Evolutionary conservation across 495 filamentous ascomycete species (phyloP).

Genomic region (Annulohypoxylon bovei): DNA sequence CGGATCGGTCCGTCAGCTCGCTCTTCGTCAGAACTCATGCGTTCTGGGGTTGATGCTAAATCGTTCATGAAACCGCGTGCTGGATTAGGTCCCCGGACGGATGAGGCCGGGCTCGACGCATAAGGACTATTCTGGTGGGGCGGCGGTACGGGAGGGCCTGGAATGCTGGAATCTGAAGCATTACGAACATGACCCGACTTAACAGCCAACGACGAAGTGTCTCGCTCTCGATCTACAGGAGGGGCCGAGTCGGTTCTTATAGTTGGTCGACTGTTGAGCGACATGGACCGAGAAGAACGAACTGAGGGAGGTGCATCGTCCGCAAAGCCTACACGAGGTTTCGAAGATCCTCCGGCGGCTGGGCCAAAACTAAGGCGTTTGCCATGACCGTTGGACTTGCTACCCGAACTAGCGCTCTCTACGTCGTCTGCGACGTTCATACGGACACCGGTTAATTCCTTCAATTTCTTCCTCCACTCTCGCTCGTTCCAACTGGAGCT

Average conservation of each 20-base stretch:
- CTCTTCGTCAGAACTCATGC: constrained; percentile 68
- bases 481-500: constrained; percentile 83
- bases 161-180: constrained; percentile 53
- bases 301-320: constrained; percentile 63
- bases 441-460: constrained; percentile 85
- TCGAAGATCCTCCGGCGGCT: constrained; percentile 48
- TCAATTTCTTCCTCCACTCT: constrained; percentile 90
- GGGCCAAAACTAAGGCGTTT: constrained; percentile 74
- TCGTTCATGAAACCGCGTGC: constrained; percentile 50
- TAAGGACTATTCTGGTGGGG: constrained; percentile 35
- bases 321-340: constrained; percentile 69
- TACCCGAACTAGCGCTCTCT: constrained; percentile 60
- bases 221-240: constrained; percentile 48
- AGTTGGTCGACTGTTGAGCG: constrained; percentile 52
- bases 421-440: constrained; percentile 67
- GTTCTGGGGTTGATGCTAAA: constrained; percentile 60
- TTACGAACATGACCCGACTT: constrained; percentile 50
- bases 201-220: constrained; percentile 60
- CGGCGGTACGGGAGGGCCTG: constrained; percentile 54
- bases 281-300: constrained; percentile 65
- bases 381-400: constrained; percentile 64
- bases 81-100: constrained; percentile 44
- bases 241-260: constrained; percentile 58
- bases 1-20: constrained; percentile 48
- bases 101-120: constrained; percentile 26